Conservation (phyloP, 441 rosid species). For the Populus trichocarpa region DNA sequence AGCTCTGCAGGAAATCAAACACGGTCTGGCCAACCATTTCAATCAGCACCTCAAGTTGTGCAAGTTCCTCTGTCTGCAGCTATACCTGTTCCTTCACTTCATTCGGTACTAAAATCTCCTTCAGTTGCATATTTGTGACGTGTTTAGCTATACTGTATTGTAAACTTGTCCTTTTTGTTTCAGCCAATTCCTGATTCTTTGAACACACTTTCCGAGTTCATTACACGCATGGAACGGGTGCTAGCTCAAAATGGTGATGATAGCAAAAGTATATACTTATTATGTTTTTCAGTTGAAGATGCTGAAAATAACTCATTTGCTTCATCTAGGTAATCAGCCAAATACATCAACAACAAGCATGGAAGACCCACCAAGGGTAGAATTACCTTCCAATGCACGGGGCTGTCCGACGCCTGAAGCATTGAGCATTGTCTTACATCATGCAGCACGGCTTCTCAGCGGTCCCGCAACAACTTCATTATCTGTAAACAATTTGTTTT, state of each 20-base stretch:
- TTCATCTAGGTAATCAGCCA: constrained; percentile 53
- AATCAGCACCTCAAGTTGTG: constrained; percentile 46
- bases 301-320: constrained; percentile 22
- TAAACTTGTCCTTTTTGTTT: constrained; percentile 20
- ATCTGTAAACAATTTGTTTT: constrained; percentile 49
- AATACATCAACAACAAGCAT: constrained; percentile 39
- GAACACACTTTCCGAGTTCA: constrained; percentile 70
- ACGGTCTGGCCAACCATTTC: constrained; percentile 50
- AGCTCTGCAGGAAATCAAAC: constrained; percentile 50
- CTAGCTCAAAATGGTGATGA: constrained; percentile 65
- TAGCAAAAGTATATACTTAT: constrained; percentile 11
- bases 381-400: constrained; percentile 47
- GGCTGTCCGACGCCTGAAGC: constrained; percentile 72
- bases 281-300: constrained; percentile 13
- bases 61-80: constrained; percentile 66
- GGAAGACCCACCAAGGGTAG: constrained; percentile 39
- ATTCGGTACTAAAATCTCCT: constrained; percentile 36
- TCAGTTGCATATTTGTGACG: constrained; percentile 1
- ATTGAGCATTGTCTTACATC: constrained; percentile 58
- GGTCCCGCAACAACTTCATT: constrained; percentile 48
- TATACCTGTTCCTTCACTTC: constrained; percentile 67
- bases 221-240: constrained; percentile 67
- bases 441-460: constrained; percentile 62
- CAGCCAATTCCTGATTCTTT: constrained; percentile 93
- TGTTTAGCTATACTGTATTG: neutral